Conservation (phyloP, 352 stramenopile species). For the Phytophthora nicotianae region DNA sequence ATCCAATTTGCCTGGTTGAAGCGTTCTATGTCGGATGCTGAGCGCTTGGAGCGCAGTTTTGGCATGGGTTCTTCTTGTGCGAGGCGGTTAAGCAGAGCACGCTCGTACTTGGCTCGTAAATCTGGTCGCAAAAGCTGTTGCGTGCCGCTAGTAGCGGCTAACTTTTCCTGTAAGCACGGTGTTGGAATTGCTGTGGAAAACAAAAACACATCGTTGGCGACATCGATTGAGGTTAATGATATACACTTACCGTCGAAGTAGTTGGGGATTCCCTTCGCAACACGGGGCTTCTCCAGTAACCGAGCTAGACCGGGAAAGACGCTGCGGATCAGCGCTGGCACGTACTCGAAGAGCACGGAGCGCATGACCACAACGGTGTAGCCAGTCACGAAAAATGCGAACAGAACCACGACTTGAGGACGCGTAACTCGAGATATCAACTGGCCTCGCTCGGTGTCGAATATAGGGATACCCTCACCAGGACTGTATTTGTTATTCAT, state of each 20-base stretch:
- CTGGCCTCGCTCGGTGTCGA: constrained; percentile 46
- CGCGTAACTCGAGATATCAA: constrained; percentile 68
- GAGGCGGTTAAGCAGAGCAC: constrained; percentile 44
- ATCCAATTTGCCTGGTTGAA: constrained; percentile 66
- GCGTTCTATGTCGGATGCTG: constrained; percentile 51
- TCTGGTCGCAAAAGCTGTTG: constrained; percentile 28
- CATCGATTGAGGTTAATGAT: not conserved
- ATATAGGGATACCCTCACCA: constrained; percentile 67
- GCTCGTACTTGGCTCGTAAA: constrained; percentile 56
- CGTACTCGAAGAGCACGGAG: constrained; percentile 72
- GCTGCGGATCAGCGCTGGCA: constrained; percentile 59
- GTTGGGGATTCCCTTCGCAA: constrained; percentile 72
- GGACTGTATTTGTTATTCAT: constrained; percentile 26
- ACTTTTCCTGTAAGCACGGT: constrained; percentile 57
- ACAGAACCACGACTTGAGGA: constrained; percentile 78
- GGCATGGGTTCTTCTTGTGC: constrained; percentile 8
- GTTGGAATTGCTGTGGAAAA: constrained; percentile 57
- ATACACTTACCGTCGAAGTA: constrained; percentile 74
- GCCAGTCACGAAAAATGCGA: constrained; percentile 67
- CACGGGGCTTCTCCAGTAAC: constrained; percentile 59
- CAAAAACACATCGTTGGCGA: constrained; percentile 8
- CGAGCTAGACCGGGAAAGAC: constrained; percentile 60
- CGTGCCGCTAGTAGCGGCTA: constrained; percentile 36
- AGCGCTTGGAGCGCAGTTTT: constrained; percentile 30
- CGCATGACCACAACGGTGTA: constrained; percentile 56